Evolutionary conservation across 805 yeast genomes (phyloP), one percentile per base, ranked within the genome.

Genomic region (Jamesozyma gamospora): DNA sequence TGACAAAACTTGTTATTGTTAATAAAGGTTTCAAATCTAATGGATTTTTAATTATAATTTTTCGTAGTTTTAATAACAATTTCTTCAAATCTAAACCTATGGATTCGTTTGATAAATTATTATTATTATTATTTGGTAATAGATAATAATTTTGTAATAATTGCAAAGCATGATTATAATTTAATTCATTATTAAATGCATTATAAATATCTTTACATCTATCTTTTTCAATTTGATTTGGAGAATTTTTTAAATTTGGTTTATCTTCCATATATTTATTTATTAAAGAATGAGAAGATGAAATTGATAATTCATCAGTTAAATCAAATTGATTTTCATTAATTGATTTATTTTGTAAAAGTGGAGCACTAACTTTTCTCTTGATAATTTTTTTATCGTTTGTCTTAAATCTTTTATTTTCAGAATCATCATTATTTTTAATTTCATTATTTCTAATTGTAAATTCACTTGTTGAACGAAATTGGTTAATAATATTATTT

Each of bases 1-100:
- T 49, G 32, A 51, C 55, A 45, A 65, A 65, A 3, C 27, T 27
- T 4, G 56, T 42, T 3, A 51, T 37, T 0, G 48, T 27, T 31
- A 65, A 38, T 1, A 65, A 34, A 4, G 61, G 58, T 35, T 56
- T 60, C 34, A 65, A 48, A 4, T 56, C 46, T 7, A 39, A 27
- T 4, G 68, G 60, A 37, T 51, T 49, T 17, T 51, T 44, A 0
- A 56, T 43, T 36, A 59, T 48, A 12, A 58, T 34, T 19, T 45
- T 42, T 21, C 42, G 42, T 18, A 65, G 36, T 2, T 38, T 21
- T 2, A 49, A 31, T 2, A 49, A 31, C 4, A 63, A 26, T 14
- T 47, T 50, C 2, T 37, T 32, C 24, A 43, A 32, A 32, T 49
- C 46, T 9, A 41, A 4, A 45, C 15, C 6, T 9, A 21, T 21